Evolutionary conservation across 129 eudicot genomes (phyloP), one percentile per base, ranked within the genome.

Genomic region (Escallonia rubra): DNA sequence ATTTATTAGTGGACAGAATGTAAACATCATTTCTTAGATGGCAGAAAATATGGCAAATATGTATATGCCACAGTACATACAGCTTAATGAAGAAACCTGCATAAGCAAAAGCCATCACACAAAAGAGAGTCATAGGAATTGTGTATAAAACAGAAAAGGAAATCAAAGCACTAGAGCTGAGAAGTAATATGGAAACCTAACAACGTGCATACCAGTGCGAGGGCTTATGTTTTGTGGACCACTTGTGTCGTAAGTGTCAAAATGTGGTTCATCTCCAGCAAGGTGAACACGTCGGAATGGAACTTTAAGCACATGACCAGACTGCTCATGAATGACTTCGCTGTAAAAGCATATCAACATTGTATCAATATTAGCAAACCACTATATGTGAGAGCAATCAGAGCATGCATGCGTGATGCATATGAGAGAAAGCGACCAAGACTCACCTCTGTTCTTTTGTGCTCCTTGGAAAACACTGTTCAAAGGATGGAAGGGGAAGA

Each of bases 201-300:
- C 7, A 8, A 12, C 6, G 11, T 13, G 41, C 75, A 64, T 92
- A 92, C 98, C 98, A 41, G 62, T 71, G 9, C 61, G 83, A 1
- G 99, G 99, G 83, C 86, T 94, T 70, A 94, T 83, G 81, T 90
- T 70, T 74, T 94, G 99, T 0, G 99, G 99, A 38, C 99, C 99
- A 59, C 99, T 94, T 74, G 97, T 94, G 80, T 94, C 99, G 63
- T 94, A 94, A 43, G 96, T 78, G 72, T 94, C 99, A 60, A 94
- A 94, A 87, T 94, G 97, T 7, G 97, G 93, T 63, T 87, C 97
- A 48, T 94, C 99, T 42, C 99, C 99, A 46, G 93, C 59, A 4
- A 94, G 72, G 71, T 94, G 99, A 67, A 94, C 83, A 8, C 99
- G 90, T 53, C 99, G 80, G 60, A 94, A 94, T 60, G 99, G 99